Percentiles rank a stretch among this genome's conserved stretches.
Evolutionary conservation across 257 asterid genomes (phyloP).

Genomic region (Ilex aquifolium): DNA sequence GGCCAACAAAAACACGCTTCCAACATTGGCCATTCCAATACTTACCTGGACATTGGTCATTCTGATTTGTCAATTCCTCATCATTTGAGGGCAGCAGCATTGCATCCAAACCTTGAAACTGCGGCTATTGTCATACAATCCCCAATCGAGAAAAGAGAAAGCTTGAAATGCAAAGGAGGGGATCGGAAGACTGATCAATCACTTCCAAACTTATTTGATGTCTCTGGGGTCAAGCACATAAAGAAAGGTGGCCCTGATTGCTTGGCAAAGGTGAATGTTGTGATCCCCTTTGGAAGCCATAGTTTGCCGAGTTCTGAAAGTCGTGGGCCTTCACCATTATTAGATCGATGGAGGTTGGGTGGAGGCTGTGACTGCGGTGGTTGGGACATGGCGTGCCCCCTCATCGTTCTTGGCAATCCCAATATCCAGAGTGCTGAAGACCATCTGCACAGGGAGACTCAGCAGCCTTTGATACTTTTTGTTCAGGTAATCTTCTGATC

Average conservation of each 20-base stretch:
- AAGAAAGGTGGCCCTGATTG: slow-evolving; percentile 17
- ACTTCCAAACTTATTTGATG: slow-evolving; percentile 33
- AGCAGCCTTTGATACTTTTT: slow-evolving; percentile 48
- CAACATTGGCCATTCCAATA: too few species aligned
- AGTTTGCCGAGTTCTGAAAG: slow-evolving; percentile 57
- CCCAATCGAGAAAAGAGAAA: slow-evolving; percentile 70
- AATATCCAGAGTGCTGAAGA: slow-evolving; percentile 30
- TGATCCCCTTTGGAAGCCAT: slow-evolving; percentile 81
- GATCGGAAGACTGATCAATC: slow-evolving; percentile 34
- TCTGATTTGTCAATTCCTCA: slow-evolving; percentile 15
- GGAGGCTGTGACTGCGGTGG: slow-evolving; percentile 99
- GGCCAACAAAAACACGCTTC: slow-evolving; percentile 20
- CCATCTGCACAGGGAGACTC: slow-evolving; percentile 30
- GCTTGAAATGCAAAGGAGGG: slow-evolving; percentile 43
- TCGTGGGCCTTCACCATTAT: slow-evolving; percentile 63
- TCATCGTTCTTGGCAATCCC: slow-evolving; percentile 46
- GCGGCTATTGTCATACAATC: slow-evolving; percentile 70
- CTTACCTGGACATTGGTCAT: slow-evolving; percentile 9
- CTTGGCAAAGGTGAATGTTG: slow-evolving; percentile 54
- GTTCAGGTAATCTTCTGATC: slow-evolving; percentile 49
- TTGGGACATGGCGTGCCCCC: slow-evolving; percentile 97
- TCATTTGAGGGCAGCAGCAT: slow-evolving; percentile 34
- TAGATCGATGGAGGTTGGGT: slow-evolving; percentile 86
- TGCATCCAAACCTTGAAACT: slow-evolving; percentile 57
- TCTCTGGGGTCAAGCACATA: slow-evolving; percentile 30